Evolutionary conservation across 805 yeast genomes (phyloP), one percentile per base, ranked within the genome.

Genomic region (Kluyveromyces nonfermentans): DNA sequence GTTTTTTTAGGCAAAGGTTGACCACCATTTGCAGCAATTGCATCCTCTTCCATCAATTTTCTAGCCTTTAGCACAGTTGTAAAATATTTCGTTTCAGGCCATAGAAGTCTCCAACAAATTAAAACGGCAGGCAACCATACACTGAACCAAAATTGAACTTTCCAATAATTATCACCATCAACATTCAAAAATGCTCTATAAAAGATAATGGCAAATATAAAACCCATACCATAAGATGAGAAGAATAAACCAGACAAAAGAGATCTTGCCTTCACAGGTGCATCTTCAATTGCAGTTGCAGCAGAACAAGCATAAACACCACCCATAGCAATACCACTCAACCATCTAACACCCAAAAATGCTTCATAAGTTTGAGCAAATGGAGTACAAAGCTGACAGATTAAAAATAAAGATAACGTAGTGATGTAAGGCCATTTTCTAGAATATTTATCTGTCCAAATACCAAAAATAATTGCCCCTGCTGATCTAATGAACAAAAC

Each of bases 241-340:
- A 72, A 72, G 59, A 73, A 75, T 15, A 74, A 63, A 40, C 88
- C 88, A 15, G 81, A 74, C 21, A 82, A 57, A 37, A 79, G 62
- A 33, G 84, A 82, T 53, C 83, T 71, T 12, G 85, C 77, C 22
- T 62, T 66, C 2, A 58, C 58, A 1, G 86, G 86, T 40, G 78
- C 71, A 53, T 80, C 83, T 50, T 80, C 85, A 28, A 82, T 68
- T 7, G 87, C 79, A 5, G 80, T 76, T 8, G 83, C 82, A 20
- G 81, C 73, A 31, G 80, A 74, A 46, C 77, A 73, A 32, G 85
- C 85, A 55, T 72, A 82, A 42, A 79, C 64, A 42, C 86, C 87
- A 35, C 87, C 88, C 85, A 81, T 78, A 38, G 78, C 75, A 41
- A 80, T 64, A 37, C 89, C 88, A 56, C 77, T 82, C 17, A 80